Evolutionary conservation across 2,329 filamentous ascomycete genomes (phyloP).

Genomic region (Fusarium mundagurra): DNA sequence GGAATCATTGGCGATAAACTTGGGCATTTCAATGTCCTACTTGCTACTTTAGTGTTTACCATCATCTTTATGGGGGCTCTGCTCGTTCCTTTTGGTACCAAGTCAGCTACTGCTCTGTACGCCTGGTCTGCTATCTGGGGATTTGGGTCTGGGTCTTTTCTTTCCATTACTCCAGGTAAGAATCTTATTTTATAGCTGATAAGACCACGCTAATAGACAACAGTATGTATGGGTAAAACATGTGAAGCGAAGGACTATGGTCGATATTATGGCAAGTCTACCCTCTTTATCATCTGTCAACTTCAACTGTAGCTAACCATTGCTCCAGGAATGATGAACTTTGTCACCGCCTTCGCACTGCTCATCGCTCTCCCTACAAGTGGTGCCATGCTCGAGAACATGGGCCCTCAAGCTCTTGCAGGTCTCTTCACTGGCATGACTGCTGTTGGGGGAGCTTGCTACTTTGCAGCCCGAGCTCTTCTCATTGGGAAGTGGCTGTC

Average conservation of each 20-base stretch:
- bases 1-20: slow-evolving; percentile 55
- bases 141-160: slow-evolving; percentile 59
- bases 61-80: slow-evolving; percentile 53
- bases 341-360: slow-evolving; percentile 56
- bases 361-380: slow-evolving; percentile 57
- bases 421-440: slow-evolving; percentile 57
- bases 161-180: slow-evolving; percentile 52
- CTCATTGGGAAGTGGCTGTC: slow-evolving; percentile 40
- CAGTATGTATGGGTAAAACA: slow-evolving; percentile 58
- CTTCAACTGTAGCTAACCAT: background rate
- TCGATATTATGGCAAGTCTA: slow-evolving; percentile 48
- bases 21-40: slow-evolving; percentile 55
- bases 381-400: slow-evolving; percentile 56
- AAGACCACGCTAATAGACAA: background rate
- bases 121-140: slow-evolving; percentile 58
- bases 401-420: slow-evolving; percentile 55
- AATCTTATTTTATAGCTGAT: background rate
- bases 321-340: slow-evolving; percentile 55
- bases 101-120: slow-evolving; percentile 52
- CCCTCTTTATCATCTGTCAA: background rate
- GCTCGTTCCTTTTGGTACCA: slow-evolving; percentile 57
- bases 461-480: slow-evolving; percentile 43
- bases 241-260: slow-evolving; percentile 59
- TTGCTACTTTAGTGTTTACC: slow-evolving; percentile 44
- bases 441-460: slow-evolving; percentile 48